Base-by-base conservation (phyloP, 1,284 basidiomycete genomes). In the Austropuccinia psidii region DNA sequence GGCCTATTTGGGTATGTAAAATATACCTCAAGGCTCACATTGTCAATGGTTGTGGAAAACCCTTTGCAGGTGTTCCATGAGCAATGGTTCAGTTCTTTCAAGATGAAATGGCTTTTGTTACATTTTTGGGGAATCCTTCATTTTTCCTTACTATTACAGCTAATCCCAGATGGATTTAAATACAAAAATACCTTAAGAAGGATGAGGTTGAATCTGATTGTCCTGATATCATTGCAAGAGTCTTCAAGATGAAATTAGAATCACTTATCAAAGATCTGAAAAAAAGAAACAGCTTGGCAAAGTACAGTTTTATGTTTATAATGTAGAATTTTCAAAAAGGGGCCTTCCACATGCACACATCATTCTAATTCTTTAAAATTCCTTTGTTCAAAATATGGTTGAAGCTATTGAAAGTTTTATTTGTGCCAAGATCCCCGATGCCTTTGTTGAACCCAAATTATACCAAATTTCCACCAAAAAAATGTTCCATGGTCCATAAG, bases 271-370 rank as follows among this genome's bases (percentile, higher is more conserved):
- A 31, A 1, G 47, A 68, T 8, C 4, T 55, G 1, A 21, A 17
- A 1, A 68, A 15, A 27, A 29, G 8, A 5, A 21, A 19, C 13
- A 21, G 1, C 50, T 55, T 19, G 65, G 65, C 13, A 41, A 11
- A 15, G 50, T 68, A 1, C 21, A 27, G 13, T 17, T 35, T 15
- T 50, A 57, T 41, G 5, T 68, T 1, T 52, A 52, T 50, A 47
- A 31, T 0, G 45, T 68, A 0, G 49, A 68, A 15, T 86, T 84
- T 66, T 85, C 86, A 75, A 86, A 85, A 72, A 78, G 82, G 0
- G 83, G 84, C 0, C 80, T 85, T 0, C 84, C 84, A 2, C 84
- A 85, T 64, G 81, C 83, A 75, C 85, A 86, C 70, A 78, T 85
- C 1, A 83, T 83, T 67, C 75, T 85, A 1, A 67, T 67, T 1